Percentiles rank a stretch among this genome's conserved stretches.
These are phyloP conservation scores for Ascochyta viciae-villosae DNA, from an alignment of 2,329 filamentous ascomycete species.

Conservation along the genomic window DNA sequence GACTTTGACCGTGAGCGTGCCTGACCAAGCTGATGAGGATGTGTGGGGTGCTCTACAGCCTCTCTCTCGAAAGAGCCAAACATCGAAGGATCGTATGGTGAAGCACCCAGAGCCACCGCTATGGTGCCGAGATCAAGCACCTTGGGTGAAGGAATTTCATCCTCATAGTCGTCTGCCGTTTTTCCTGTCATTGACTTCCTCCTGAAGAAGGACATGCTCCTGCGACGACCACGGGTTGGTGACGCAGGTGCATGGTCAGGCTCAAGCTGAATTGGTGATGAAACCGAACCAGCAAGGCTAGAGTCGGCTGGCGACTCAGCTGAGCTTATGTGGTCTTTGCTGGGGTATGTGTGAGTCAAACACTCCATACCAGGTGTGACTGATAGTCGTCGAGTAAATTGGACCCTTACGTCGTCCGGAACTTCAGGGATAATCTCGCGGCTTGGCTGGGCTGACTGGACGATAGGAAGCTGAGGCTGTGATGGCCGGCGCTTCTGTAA, in stretches of 20 bases:
- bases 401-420: constrained; percentile 42
- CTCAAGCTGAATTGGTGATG: constrained; percentile 22
- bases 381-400: constrained; percentile 47
- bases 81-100: constrained; percentile 54
- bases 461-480: constrained; percentile 34
- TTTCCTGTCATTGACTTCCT: constrained; percentile 36
- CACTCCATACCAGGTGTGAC: constrained; percentile 46
- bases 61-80: constrained; percentile 22
- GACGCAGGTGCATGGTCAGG: constrained; percentile 32
- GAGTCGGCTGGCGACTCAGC: constrained; percentile 12
- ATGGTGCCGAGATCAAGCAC: constrained; percentile 52
- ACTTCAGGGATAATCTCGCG: constrained; percentile 43
- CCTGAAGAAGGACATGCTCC: constrained; percentile 42
- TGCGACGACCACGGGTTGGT: constrained; percentile 31
- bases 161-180: constrained; percentile 24
- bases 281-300: constrained; percentile 9
- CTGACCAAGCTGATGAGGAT: constrained; percentile 47
- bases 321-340: constrained; percentile 31
- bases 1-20: constrained; percentile 38
- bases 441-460: constrained; percentile 42
- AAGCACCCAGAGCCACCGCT: constrained; percentile 50
- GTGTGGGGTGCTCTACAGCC: constrained; percentile 33
- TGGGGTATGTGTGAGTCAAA: constrained; percentile 45
- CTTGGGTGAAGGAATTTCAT: constrained; percentile 27
- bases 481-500: constrained; percentile 43